phyloP scores from a whole-genome alignment of 441 rosid species.

The Raphanus hybrid region DNA sequence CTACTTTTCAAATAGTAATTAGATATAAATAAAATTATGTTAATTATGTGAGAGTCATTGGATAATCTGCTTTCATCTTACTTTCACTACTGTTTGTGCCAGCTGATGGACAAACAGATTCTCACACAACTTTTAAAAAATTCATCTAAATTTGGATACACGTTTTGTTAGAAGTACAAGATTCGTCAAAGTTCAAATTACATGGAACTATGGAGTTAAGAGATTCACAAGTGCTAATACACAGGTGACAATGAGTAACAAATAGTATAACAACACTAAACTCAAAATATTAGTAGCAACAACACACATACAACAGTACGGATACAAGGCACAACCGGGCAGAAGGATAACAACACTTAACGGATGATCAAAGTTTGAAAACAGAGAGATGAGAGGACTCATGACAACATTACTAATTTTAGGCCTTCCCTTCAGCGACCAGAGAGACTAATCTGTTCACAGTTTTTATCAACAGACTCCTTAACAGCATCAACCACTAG shows the following conservation, averaged over 20 bases:
- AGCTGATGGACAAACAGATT: background rate
- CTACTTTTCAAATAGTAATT: no score
- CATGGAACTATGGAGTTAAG: background rate
- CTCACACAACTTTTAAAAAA: background rate
- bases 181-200: background rate
- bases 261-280: background rate
- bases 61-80: background rate
- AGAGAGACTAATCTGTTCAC: constrained; percentile 50
- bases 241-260: background rate
- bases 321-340: background rate
- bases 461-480: constrained; percentile 61
- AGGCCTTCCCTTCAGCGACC: constrained; percentile 32
- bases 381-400: constrained; percentile 1
- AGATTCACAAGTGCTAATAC: constrained; percentile 1
- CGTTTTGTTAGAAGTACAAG: background rate
- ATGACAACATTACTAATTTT: background rate
- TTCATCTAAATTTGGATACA: background rate
- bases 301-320: background rate
- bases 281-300: background rate
- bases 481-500: constrained; percentile 70
- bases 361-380: constrained; percentile 2
- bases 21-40: background rate
- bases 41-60: background rate
- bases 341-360: background rate
- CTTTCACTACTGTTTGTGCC: background rate